Percentiles rank a stretch among this genome's conserved stretches.
phyloP scores from a whole-genome alignment of 1,139 yeast species.

The Yamadazyma membranifaciens region DNA sequence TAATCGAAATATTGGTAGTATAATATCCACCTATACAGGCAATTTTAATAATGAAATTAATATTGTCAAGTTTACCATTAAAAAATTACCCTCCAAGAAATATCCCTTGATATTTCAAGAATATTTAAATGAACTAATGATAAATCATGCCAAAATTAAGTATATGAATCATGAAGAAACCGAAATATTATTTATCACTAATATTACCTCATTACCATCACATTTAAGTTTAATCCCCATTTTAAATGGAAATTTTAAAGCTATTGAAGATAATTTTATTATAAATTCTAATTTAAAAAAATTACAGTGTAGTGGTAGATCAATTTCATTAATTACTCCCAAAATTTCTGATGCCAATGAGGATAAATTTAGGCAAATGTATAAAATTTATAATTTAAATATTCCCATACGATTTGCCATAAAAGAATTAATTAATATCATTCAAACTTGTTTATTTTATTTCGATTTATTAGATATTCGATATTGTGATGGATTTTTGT shows the following conservation, averaged over 20 bases:
- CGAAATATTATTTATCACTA: slow-evolving; percentile 67
- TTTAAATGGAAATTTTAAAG: slow-evolving; percentile 57
- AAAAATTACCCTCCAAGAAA: slow-evolving; percentile 51
- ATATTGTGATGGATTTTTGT: slow-evolving; percentile 80
- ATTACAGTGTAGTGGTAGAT: slow-evolving; percentile 81
- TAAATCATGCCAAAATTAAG: slow-evolving; percentile 52
- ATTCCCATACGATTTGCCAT: slow-evolving; percentile 67
- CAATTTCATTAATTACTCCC: slow-evolving; percentile 62
- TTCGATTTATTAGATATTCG: slow-evolving; percentile 69
- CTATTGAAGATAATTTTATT: slow-evolving; percentile 55
- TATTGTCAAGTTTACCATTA: slow-evolving; percentile 57
- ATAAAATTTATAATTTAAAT: slow-evolving; percentile 47
- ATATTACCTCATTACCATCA: slow-evolving; percentile 77
- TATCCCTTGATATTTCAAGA: slow-evolving; percentile 63
- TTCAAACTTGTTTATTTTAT: slow-evolving; percentile 76
- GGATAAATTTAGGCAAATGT: slow-evolving; percentile 79
- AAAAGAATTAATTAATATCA: slow-evolving; percentile 66
- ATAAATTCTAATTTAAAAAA: slow-evolving; percentile 76
- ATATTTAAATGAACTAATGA: slow-evolving; percentile 64
- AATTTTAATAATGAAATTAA: slow-evolving; percentile 60
- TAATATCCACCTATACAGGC: slow-evolving; percentile 84
- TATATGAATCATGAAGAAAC: slow-evolving; percentile 25
- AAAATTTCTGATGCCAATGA: slow-evolving; percentile 75
- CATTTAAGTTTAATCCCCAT: slow-evolving; percentile 69
- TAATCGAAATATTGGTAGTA: slow-evolving; percentile 61